A percentile compares a stretch with the other conserved stretches of the same genome.
phyloP scores from a whole-genome alignment of 106 monocot species.

The Allium fistulosum region DNA sequence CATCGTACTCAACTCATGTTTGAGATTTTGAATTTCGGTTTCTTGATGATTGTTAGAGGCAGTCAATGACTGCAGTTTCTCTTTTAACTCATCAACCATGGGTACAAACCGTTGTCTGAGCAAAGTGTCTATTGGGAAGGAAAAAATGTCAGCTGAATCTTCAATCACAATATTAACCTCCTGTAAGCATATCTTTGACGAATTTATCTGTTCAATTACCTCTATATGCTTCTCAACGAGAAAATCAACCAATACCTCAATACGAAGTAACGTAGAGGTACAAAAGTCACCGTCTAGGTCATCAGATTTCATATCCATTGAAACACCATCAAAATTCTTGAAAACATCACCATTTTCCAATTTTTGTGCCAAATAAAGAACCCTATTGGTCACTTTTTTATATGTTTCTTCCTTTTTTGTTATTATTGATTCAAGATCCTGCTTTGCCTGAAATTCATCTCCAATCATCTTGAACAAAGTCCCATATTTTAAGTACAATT shows the following conservation, averaged over 20 bases:
- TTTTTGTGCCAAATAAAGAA: constrained; percentile 34
- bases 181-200: constrained; percentile 41
- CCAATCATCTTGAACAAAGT: constrained; percentile 35
- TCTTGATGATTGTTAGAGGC: constrained; percentile 37
- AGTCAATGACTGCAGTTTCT: constrained; percentile 31
- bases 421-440: constrained; percentile 40
- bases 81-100: constrained; percentile 38
- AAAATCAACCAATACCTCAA: constrained; percentile 53
- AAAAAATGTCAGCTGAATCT: constrained; percentile 28
- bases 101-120: constrained; percentile 46
- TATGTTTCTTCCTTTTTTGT: constrained; percentile 25
- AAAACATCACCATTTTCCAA: constrained; percentile 20
- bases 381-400: constrained; percentile 42
- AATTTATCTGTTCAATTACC: constrained; percentile 39
- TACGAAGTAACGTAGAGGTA: constrained; percentile 26
- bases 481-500: constrained; percentile 33
- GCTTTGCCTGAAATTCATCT: constrained; percentile 15
- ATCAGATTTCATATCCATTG: constrained; percentile 5
- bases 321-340: constrained; percentile 10
- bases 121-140: constrained; percentile 45
- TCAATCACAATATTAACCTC: constrained; percentile 25
- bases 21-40: constrained; percentile 52
- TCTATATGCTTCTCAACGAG: constrained; percentile 42
- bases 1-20: constrained; percentile 34
- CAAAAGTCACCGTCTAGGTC: constrained; percentile 19